Conservation (phyloP, 2,329 filamentous ascomycete genomes). For the Pseudodiploospora longispora region DNA sequence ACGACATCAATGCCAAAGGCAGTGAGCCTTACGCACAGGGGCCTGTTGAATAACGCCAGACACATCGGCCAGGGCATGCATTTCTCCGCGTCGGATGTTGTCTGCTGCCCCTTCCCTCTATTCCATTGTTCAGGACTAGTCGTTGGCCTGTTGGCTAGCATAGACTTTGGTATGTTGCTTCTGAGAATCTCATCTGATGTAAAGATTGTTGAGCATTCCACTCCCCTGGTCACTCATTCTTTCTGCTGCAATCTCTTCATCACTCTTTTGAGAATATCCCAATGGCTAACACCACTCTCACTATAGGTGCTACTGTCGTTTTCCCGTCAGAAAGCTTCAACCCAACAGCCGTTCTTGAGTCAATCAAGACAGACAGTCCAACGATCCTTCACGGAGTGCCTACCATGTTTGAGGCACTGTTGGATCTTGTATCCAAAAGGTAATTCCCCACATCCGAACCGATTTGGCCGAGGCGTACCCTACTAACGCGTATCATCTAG, state of each 20-base stretch:
- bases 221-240: no score
- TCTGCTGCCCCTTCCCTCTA: slow-evolving; percentile 1
- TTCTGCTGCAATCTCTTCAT: no score
- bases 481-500: no score
- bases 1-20: slow-evolving; percentile 4
- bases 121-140: slow-evolving; percentile 5
- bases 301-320: slow-evolving; percentile 1
- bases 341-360: neutral
- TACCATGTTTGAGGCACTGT: slow-evolving; percentile 2
- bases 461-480: no score
- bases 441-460: no score
- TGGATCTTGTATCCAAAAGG: no score
- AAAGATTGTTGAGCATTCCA: no score
- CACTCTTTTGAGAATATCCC: no score
- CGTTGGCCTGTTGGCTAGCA: neutral
- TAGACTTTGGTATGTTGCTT: no score
- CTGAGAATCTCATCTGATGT: no score
- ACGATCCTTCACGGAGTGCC: slow-evolving; percentile 3
- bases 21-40: slow-evolving; percentile 1
- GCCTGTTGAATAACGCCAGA: slow-evolving; percentile 2
- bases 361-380: slow-evolving; percentile 1
- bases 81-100: neutral
- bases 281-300: neutral
- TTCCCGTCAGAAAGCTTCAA: slow-evolving; percentile 1
- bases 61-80: slow-evolving; percentile 4